Percentiles rank a stretch among this genome's conserved stretches.
These are phyloP conservation scores for Priceomyces medius DNA, from an alignment of 805 yeast species.

Conservation along the genomic window DNA sequence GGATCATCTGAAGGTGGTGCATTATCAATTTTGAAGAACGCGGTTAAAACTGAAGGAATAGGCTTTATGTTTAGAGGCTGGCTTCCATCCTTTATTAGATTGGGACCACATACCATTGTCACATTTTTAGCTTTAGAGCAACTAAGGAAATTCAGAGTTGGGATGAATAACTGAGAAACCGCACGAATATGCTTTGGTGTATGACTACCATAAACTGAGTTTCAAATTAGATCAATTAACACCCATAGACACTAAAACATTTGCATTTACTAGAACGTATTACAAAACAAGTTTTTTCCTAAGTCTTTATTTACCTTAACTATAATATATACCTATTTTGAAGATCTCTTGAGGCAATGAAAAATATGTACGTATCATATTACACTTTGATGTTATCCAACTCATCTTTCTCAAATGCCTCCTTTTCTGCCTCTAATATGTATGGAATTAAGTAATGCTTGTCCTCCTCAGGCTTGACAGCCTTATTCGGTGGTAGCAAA, in stretches of 20 bases:
- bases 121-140: conserved; percentile 70
- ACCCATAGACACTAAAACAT: too few relatives aligned
- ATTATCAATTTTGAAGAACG: conserved; percentile 46
- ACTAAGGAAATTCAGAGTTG: conserved; percentile 52
- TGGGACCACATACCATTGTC: conserved; percentile 79
- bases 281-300: neutral
- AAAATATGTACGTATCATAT: neutral
- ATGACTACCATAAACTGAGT: neutral
- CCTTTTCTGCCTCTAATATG: conserved; percentile 92
- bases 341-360: too few relatives aligned
- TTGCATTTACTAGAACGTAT: too few relatives aligned
- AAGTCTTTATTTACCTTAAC: neutral
- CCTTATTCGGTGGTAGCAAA: conserved; percentile 77
- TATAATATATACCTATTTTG: neutral
- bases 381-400: conserved; percentile 69
- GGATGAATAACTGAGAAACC: conserved; percentile 31
- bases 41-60: conserved; percentile 68
- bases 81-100: conserved; percentile 81
- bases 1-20: conserved; percentile 45
- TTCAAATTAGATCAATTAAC: too few relatives aligned
- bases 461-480: conserved; percentile 78
- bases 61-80: conserved; percentile 87
- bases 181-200: neutral
- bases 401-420: conserved; percentile 80
- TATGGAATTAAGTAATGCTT: conserved; percentile 81